These are phyloP conservation scores for Neonectria sp. DNA, from an alignment of 2,329 filamentous ascomycete genomes.

Conservation along the genomic window DNA sequence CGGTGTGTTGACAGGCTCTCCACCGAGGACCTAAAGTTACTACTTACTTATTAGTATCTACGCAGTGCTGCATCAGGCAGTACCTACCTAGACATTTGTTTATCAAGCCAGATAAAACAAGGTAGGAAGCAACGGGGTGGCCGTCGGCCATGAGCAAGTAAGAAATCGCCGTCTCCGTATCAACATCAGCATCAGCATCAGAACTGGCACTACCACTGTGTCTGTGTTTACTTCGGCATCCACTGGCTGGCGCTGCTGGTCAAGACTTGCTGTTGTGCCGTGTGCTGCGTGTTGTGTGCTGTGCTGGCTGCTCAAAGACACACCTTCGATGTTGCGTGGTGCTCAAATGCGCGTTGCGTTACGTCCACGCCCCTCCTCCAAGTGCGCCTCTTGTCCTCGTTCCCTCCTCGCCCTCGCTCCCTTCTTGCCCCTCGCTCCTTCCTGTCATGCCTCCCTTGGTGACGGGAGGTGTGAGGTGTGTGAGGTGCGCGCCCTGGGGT, in stretches of 20 bases:
- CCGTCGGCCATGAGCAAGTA: neutral
- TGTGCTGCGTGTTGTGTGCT: constrained; percentile 23
- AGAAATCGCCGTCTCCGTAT: constrained; percentile 1
- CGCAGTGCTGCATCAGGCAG: too few species aligned
- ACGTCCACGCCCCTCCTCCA: constrained; percentile 16
- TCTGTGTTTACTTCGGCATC: neutral
- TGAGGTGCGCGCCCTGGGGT: constrained; percentile 17
- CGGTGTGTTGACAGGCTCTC: constrained; percentile 17
- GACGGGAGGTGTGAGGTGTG: constrained; percentile 3
- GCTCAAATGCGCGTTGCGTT: constrained; percentile 28
- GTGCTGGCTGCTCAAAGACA: constrained; percentile 26
- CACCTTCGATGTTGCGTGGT: constrained; percentile 31
- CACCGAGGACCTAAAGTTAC: neutral
- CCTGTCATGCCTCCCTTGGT: constrained; percentile 12
- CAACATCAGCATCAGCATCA: constrained; percentile 1
- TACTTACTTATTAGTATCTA: too few species aligned
- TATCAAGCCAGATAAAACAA: constrained; percentile 3
- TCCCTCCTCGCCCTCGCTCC: constrained; percentile 14
- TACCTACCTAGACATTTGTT: neutral
- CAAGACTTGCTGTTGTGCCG: constrained; percentile 13
- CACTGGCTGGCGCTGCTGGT: constrained; percentile 1
- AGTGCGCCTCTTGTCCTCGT: constrained; percentile 16
- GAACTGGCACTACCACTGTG: neutral
- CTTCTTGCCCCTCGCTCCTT: constrained; percentile 4
- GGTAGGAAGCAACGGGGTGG: neutral